These are phyloP conservation scores for Cutaneotrichosporon spelunceum DNA, from an alignment of 1,284 basidiomycete species.

Conservation along the genomic window DNA sequence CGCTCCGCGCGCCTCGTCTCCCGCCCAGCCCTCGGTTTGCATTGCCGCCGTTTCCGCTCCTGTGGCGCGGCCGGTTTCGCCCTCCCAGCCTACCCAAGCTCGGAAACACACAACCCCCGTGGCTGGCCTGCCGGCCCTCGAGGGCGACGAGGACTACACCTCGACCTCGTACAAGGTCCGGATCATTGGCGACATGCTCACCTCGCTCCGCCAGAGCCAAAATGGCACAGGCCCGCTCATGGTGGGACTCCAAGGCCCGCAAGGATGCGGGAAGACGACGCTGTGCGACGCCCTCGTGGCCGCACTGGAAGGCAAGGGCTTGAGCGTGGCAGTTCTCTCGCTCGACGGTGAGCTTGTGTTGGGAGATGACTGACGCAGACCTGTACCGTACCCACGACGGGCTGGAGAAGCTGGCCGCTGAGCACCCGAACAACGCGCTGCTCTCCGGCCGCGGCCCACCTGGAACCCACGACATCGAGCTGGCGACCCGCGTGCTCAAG, in stretches of 20 bases:
- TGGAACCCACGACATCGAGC: constrained; percentile 43
- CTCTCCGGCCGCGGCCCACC: constrained; percentile 46
- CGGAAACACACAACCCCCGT: constrained; percentile 1
- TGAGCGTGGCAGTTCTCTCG: constrained; percentile 36
- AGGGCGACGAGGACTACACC: constrained; percentile 30
- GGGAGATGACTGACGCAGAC: constrained; percentile 24
- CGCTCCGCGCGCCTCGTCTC: not conserved
- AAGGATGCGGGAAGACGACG: constrained; percentile 39
- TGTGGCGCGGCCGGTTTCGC: constrained; percentile 1
- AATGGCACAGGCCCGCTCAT: constrained; percentile 23
- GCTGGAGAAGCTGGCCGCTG: constrained; percentile 30
- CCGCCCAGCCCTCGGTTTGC: not conserved
- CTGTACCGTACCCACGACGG: constrained; percentile 40
- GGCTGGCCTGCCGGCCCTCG: constrained; percentile 18
- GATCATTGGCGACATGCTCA: constrained; percentile 37
- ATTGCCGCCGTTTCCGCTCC: not conserved
- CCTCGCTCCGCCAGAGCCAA: constrained; percentile 27
- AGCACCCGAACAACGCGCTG: constrained; percentile 40
- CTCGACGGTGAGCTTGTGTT: constrained; percentile 32
- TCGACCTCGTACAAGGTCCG: constrained; percentile 42
- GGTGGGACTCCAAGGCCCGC: constrained; percentile 28
- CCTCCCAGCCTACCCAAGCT: not conserved
- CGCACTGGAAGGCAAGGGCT: constrained; percentile 24
- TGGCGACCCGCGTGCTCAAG: constrained; percentile 7
- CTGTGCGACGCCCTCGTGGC: constrained; percentile 35